Percentiles rank a stretch among this genome's conserved stretches.
Conservation (phyloP, 306 rosid genomes). For the Cyamopsis tetragonoloba region DNA sequence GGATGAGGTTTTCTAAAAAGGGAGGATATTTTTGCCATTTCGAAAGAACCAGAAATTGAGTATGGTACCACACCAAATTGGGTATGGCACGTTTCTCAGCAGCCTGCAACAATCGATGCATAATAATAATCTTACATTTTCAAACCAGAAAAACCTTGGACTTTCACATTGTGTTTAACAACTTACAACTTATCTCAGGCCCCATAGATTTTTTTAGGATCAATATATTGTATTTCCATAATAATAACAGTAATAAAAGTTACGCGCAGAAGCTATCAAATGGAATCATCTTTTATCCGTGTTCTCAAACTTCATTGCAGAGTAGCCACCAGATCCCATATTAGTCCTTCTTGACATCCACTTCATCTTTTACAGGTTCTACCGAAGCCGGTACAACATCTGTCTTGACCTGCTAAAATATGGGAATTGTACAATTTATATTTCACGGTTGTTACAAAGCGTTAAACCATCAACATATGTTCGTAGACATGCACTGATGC, state of each 20-base stretch:
- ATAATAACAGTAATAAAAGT: not conserved
- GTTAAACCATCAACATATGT: not conserved
- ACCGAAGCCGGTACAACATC: constrained; percentile 32
- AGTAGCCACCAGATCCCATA: not conserved
- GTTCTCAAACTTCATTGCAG: not conserved
- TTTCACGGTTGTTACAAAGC: not conserved
- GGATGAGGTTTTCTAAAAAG: too few species aligned
- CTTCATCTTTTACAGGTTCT: constrained; percentile 30
- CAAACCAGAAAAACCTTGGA: constrained; percentile 1
- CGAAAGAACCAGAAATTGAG: too few species aligned
- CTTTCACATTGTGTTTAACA: not conserved
- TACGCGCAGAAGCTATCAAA: not conserved
- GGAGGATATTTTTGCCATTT: too few species aligned
- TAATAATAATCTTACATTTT: not conserved
- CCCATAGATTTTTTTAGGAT: too few species aligned
- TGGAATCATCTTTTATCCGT: not conserved
- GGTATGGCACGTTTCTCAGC: too few species aligned
- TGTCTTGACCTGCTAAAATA: constrained; percentile 43
- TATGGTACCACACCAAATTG: too few species aligned
- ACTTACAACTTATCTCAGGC: not conserved
- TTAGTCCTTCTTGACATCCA: constrained; percentile 56
- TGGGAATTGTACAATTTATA: not conserved
- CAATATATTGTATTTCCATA: not conserved
- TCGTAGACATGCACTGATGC: not conserved
- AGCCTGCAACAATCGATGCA: not conserved